Base-by-base conservation (phyloP, 1,139 yeast genomes). In the Geotrichum aggregatum region DNA sequence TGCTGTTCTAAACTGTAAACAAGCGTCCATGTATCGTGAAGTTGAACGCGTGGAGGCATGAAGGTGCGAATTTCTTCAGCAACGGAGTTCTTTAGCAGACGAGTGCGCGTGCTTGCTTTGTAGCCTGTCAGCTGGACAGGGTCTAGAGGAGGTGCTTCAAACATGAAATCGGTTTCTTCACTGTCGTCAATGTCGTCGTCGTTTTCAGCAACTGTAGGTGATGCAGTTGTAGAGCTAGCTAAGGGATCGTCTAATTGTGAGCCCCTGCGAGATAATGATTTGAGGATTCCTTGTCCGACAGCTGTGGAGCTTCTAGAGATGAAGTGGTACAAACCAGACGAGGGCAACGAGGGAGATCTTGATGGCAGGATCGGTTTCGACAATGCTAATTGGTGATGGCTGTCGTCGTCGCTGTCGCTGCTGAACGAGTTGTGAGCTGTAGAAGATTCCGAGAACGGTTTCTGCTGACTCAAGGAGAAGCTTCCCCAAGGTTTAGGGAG, bases 1-100 rank as follows among this genome's bases (percentile, higher is more conserved):
- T 89, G 88, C 66, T 88, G 96, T 59, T 91, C 97, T 58, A 88
- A 69, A 22, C 94, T 84, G 66, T 91, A 92, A 1, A 83, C 70
- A 50, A 92, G 69, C 10, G 76, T 71, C 98, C 98, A 92, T 10
- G 78, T 76, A 41, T 84, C 83, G 59, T 79, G 80, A 28, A 91
- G 72, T 65, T 88, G 96, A 43, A 87, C 73, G 48, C 97, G 72
- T 3, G 87, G 77, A 0, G 98, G 96, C 52, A 91, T 66, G 52
- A 88, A 73, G 42, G 74, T 72, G 44, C 97, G 75, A 38, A 92
- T 76, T 56, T 87, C 89, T 54, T 78, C 84, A 0, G 94, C 92
- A 60, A 91, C 70, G 44, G 78, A 84, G 1, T 64, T 60, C 18
- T 76, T 75, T 55, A 91, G 63, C 11, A 91, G 69, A 57, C 76